phyloP scores from a whole-genome alignment of 1,284 basidiomycete species.

The Naganishia sp. region DNA sequence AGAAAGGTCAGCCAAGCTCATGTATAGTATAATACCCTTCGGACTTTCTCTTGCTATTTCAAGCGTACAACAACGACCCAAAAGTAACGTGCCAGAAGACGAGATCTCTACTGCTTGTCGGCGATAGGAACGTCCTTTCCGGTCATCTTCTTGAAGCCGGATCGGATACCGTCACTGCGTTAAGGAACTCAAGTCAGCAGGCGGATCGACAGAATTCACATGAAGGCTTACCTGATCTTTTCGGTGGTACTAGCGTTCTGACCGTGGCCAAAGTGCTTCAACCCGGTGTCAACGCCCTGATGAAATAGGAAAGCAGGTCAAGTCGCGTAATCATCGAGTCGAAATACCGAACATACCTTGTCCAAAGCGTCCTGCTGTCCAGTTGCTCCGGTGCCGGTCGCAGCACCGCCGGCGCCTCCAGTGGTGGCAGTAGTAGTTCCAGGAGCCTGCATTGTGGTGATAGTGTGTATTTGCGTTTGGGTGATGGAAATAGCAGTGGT shows the following conservation, averaged over 20 bases:
- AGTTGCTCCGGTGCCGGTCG: slow-evolving; percentile 24
- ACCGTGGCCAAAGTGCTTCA: slow-evolving; percentile 46
- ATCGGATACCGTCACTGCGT: slow-evolving; percentile 47
- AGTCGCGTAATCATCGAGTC: no score
- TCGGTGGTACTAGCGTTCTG: slow-evolving; percentile 50
- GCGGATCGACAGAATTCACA: background rate
- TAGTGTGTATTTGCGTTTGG: no score
- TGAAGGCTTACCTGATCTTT: slow-evolving; percentile 24
- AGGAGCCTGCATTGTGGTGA: slow-evolving; percentile 25
- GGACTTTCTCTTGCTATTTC: slow-evolving; percentile 16
- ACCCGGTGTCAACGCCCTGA: slow-evolving; percentile 44
- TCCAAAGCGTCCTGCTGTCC: slow-evolving; percentile 52
- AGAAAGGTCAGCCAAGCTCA: background rate
- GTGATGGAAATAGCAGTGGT: background rate
- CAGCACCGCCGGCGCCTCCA: slow-evolving; percentile 10
- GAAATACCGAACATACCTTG: slow-evolving; percentile 36
- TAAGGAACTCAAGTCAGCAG: background rate
- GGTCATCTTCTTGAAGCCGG: slow-evolving; percentile 52
- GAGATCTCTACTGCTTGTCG: slow-evolving; percentile 32
- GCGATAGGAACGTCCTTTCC: slow-evolving; percentile 35
- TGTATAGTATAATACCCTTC: background rate
- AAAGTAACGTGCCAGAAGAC: background rate
- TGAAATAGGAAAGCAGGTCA: background rate
- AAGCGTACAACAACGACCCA: slow-evolving; percentile 17
- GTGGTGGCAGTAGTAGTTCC: slow-evolving; percentile 21